Percentiles rank a stretch among this genome's conserved stretches.
These are phyloP conservation scores for Cercospora janseana DNA, from an alignment of 2,329 filamentous ascomycete genomes.

Conservation along the genomic window DNA sequence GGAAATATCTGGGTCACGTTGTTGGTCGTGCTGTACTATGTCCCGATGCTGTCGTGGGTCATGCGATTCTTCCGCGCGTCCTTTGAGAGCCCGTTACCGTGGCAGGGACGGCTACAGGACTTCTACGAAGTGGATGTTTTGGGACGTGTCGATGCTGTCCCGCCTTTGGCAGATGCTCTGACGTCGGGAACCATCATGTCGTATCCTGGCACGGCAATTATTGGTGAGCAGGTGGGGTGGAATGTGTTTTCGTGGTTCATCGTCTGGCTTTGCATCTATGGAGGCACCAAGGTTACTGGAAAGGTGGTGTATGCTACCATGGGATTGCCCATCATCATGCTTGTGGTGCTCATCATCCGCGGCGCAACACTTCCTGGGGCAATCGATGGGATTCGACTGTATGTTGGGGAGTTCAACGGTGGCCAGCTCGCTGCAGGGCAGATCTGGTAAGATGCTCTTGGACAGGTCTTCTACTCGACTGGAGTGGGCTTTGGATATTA, in stretches of 20 bases:
- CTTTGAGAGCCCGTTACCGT: conserved; percentile 55
- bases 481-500: conserved; percentile 60
- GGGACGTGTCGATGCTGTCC: conserved; percentile 46
- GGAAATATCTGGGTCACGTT: conserved; percentile 54
- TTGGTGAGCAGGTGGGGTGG: conserved; percentile 60
- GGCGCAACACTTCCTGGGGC: conserved; percentile 56
- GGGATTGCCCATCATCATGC: conserved; percentile 57
- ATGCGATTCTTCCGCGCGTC: conserved; percentile 59
- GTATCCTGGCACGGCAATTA: conserved; percentile 49
- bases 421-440: conserved; percentile 51
- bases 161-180: conserved; percentile 37
- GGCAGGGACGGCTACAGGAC: conserved; percentile 44
- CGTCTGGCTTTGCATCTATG: conserved; percentile 60
- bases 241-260: conserved; percentile 59
- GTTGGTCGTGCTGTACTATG: conserved; percentile 57
- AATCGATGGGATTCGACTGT: conserved; percentile 52
- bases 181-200: conserved; percentile 45
- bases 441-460: conserved; percentile 60
- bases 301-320: conserved; percentile 63
- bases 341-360: conserved; percentile 57
- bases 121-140: conserved; percentile 55
- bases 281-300: conserved; percentile 57
- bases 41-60: conserved; percentile 58
- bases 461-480: conserved; percentile 54
- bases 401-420: conserved; percentile 50